Evolutionary conservation across 192 early-diverging fungal species (phyloP), one percentile per base, ranked within the genome.

Genomic region (Phlyctochytrium arcticum): DNA sequence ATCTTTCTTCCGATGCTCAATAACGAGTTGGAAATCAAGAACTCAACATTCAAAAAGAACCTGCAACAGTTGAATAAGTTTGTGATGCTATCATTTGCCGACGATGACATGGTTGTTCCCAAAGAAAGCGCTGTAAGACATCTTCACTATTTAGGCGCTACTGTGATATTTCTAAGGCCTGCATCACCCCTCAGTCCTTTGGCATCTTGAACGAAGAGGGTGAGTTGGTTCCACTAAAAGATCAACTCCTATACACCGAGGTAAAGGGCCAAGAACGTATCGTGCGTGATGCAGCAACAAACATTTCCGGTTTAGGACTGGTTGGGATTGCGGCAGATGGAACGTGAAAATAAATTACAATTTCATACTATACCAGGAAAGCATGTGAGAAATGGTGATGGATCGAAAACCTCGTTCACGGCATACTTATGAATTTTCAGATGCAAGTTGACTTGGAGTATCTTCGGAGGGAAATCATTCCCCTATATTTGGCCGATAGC

Each of bases 1-100:
- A 86, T 91, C 21, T 98, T 95, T 64, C 76, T 98, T 29, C 90
- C 96, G 0, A 85, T 88, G 50, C 77, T 96, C 47, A 98, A 98
- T 68, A 88, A 92, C 72, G 94, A 97, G 58, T 34, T 39, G 34
- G 30, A 27, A 0, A 44, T 39, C 54, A 79, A 75, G 48, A 90
- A 90, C 56, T 36, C 49, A 24, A 76, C 67, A 0, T 98, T 95
- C 54, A 67, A 59, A 7, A 44, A 76, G 7, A 75, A 84, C 7
- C 62, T 98, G 24, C 21, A 55, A 5, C 68, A 63, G 31, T 75
- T 98, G 19, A 85, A 94, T 23, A 82, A 78, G 27, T 64, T 98
- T 58, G 92, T 95, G n/a, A 68, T 96, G 72, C 80, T 95, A 36
- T 73, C 75, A 71, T 98, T 98, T 62, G 68, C 58, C 32, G 65